Conservation (phyloP, 306 rosid species). For the Elaeagnus macrophylla region DNA sequence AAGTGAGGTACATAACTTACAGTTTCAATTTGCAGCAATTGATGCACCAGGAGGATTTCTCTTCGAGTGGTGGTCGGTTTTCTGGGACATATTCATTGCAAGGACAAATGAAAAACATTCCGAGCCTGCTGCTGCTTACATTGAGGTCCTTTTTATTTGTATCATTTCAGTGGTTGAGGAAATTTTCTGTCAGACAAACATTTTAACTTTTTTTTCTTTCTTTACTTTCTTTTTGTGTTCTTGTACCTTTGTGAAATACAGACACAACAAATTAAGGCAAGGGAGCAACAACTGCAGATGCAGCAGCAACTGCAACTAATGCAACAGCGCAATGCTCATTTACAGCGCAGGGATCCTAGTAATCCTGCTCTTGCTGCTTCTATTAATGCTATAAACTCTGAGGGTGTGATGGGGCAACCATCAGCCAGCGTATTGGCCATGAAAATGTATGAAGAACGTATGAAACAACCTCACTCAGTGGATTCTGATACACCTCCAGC, state of each 20-base stretch:
- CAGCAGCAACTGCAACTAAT: conserved; percentile 83
- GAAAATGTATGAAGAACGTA: conserved; percentile 79
- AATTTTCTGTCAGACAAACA: neutral
- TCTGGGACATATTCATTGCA: conserved; percentile 87
- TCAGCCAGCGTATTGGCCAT: conserved; percentile 87
- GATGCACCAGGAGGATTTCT: conserved; percentile 98
- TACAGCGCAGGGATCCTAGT: conserved; percentile 76
- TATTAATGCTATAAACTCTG: conserved; percentile 51
- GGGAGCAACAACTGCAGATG: conserved; percentile 72
- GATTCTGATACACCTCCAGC: conserved; percentile 79
- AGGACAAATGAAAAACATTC: conserved; percentile 94
- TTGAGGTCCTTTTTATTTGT: conserved; percentile 48
- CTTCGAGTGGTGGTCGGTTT: conserved; percentile 98
- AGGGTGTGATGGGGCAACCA: conserved; percentile 76
- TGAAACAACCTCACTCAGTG: conserved; percentile 67
- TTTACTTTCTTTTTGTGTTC: neutral
- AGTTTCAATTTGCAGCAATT: conserved; percentile 64
- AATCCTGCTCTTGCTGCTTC: conserved; percentile 53
- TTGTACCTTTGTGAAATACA: conserved; percentile 14
- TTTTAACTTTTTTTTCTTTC: neutral
- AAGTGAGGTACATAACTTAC: conserved; percentile 14
- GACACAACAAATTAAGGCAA: conserved; percentile 67
- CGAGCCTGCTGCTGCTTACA: conserved; percentile 73
- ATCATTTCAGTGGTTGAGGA: neutral
- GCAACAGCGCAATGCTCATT: conserved; percentile 61